Evolutionary conservation across 2,329 filamentous ascomycete species (phyloP), one percentile per base, ranked within the genome.

Genomic region (Exophiala sp.): DNA sequence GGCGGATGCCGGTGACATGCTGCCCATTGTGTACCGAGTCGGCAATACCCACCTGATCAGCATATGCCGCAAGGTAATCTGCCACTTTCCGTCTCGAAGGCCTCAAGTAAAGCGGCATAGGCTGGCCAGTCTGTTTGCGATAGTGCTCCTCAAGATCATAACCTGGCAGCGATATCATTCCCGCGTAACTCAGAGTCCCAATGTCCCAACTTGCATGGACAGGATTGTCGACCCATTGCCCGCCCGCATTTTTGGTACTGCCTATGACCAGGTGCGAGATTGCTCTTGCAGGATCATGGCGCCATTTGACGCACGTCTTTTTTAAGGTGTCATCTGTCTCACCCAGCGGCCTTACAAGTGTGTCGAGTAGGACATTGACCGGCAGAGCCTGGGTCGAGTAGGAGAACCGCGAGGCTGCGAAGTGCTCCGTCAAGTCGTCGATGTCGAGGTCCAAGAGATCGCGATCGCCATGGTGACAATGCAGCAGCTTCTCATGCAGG

Each of bases 351-450:
- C 80, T 75, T 12, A 84, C 68, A 4, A 85, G 70, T 1, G 81
- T 82, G 60, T 84, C 82, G 6, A 84, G 70, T 14, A 85, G 72
- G 10, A 80, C 79, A 61, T 85, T 84, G 50, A 84, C 71, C 0
- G 81, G 81, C 2, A 84, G 71, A 2, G 81, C 80, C 60, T 84
- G 81, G 0, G 78, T 82, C 36, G 81, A 84, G 68, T 85, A 84
- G 5, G 79, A 79, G 39, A 84, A 72, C 2, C 78, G 78, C 0
- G 81, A 81, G 1, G 77, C 76, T 7, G 69, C 69, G 60, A 85
- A 84, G 65, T 84, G 82, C 11, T 77, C 76, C 21, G 80, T 82
- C 34, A 83, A 68, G 47, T 75, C 59, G 39, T 74, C 59, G 61
- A 78, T 63, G 66, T 79, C 65, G 65, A 71, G 63, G 47, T 77